A percentile compares a stretch with the other conserved stretches of the same genome.
phyloP scores from a whole-genome alignment of 345 rosid species.

The Barbarea vulgaris region DNA sequence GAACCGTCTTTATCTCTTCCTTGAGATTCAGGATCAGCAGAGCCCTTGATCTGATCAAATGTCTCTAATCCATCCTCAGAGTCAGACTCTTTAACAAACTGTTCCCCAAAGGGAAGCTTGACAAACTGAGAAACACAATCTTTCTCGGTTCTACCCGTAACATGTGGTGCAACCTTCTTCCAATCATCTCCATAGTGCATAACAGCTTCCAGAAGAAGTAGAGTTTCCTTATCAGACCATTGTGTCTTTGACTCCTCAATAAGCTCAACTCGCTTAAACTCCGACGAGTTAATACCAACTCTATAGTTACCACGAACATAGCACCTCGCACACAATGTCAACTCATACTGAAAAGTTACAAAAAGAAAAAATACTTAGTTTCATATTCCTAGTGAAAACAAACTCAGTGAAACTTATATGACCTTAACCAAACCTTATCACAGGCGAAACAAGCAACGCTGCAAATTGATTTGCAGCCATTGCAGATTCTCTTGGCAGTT shows the following conservation, averaged over 20 bases:
- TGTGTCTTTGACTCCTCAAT: slow-evolving; percentile 63
- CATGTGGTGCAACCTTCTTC: slow-evolving; percentile 85
- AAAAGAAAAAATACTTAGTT: neutral
- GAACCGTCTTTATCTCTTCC: slow-evolving; percentile 37
- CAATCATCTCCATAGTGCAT: slow-evolving; percentile 88
- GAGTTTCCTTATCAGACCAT: slow-evolving; percentile 85
- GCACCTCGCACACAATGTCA: slow-evolving; percentile 93
- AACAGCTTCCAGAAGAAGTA: slow-evolving; percentile 76
- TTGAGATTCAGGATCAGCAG: slow-evolving; percentile 44
- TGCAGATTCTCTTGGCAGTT: slow-evolving; percentile 60
- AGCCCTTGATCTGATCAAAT: slow-evolving; percentile 40
- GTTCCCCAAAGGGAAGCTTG: slow-evolving; percentile 88
- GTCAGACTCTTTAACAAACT: slow-evolving; percentile 50
- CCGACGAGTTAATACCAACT: slow-evolving; percentile 75
- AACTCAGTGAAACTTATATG: neutral
- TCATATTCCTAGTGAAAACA: neutral
- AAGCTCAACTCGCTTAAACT: slow-evolving; percentile 86
- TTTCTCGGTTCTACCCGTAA: slow-evolving; percentile 79
- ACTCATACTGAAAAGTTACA: slow-evolving; percentile 61
- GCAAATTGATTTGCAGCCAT: slow-evolving; percentile 82
- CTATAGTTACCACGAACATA: slow-evolving; percentile 84
- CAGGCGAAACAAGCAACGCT: slow-evolving; percentile 83
- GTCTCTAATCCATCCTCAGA: slow-evolving; percentile 49
- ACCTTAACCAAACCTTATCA: slow-evolving; percentile 62
- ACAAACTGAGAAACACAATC: slow-evolving; percentile 80